Evolutionary conservation across 805 yeast species (phyloP).

Genomic region (Yamadazyma akitaensis): DNA sequence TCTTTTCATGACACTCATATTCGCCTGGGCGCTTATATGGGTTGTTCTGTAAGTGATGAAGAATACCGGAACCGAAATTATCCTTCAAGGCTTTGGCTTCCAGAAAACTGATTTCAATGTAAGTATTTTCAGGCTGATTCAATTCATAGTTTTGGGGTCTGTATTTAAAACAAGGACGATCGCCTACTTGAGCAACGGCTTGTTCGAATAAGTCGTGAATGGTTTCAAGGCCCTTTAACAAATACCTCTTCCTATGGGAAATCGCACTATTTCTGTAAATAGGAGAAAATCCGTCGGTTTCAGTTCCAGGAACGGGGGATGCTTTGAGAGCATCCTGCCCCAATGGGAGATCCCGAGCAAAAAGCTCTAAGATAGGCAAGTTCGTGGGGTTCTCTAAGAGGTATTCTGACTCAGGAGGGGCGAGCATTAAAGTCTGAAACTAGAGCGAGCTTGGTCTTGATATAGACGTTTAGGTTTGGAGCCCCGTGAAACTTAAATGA

Average conservation of each 20-base stretch:
- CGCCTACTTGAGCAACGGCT: constrained; percentile 21
- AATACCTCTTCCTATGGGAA: constrained; percentile 14
- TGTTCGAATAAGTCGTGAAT: constrained; percentile 30
- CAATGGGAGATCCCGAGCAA: constrained; percentile 8
- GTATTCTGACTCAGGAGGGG: constrained; percentile 12
- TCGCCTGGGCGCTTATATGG: constrained; percentile 18
- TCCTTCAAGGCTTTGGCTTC: constrained; percentile 42
- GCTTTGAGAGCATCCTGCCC: constrained; percentile 2
- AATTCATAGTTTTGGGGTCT: constrained; percentile 34
- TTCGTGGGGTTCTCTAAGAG: constrained; percentile 10
- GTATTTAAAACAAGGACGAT: constrained; percentile 35
- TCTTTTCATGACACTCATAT: constrained; percentile 26
- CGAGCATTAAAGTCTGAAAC: constrained; percentile 8
- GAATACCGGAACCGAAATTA: constrained; percentile 52
- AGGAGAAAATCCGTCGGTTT: constrained; percentile 23
- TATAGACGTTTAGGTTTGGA: background rate
- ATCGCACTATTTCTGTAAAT: constrained; percentile 25
- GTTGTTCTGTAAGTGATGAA: constrained; percentile 30
- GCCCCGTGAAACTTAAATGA: background rate
- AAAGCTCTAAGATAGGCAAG: constrained; percentile 11
- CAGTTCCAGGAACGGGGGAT: constrained; percentile 16
- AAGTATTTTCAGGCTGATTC: constrained; percentile 29
- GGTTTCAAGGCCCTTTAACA: constrained; percentile 38
- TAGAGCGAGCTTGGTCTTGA: background rate
- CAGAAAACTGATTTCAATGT: constrained; percentile 42